Conservation (phyloP, 768 basidiomycete species). For the Amanita muscaria region DNA sequence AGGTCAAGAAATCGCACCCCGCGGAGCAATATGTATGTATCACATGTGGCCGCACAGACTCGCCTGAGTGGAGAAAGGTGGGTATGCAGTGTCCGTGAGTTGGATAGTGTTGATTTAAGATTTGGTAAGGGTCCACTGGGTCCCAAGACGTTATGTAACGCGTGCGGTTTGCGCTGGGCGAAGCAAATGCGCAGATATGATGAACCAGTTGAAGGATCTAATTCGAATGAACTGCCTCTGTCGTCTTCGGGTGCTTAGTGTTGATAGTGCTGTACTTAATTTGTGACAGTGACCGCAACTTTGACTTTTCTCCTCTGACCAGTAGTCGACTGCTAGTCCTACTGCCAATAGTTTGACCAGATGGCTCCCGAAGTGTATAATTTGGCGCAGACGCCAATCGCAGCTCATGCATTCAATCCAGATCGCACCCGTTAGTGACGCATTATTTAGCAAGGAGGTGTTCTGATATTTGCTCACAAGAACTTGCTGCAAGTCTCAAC, state of each 20-base stretch:
- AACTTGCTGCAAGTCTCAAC: conserved; percentile 87
- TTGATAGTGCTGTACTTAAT: not conserved
- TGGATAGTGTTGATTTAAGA: conserved; percentile 1
- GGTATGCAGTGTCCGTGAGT: conserved; percentile 8
- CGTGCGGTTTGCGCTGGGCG: conserved; percentile 91
- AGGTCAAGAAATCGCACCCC: conserved; percentile 40
- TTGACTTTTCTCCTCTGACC: conserved; percentile 18
- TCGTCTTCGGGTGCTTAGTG: too few relatives aligned
- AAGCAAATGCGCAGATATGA: conserved; percentile 46
- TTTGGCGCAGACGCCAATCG: conserved; percentile 77
- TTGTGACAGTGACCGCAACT: conserved; percentile 1
- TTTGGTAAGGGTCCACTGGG: conserved; percentile 71
- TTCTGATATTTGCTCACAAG: conserved; percentile 31
- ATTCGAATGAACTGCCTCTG: not conserved
- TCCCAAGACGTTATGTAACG: conserved; percentile 97
- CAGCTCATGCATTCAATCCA: conserved; percentile 84
- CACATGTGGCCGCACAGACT: conserved; percentile 90
- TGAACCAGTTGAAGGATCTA: conserved; percentile 19
- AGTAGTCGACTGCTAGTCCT: conserved; percentile 91
- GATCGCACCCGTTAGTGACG: conserved; percentile 70
- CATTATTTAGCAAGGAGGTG: not conserved
- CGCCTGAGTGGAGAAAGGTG: conserved; percentile 95
- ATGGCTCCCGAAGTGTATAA: conserved; percentile 70
- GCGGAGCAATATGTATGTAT: conserved; percentile 78
- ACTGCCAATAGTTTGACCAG: too few relatives aligned